These are phyloP conservation scores for Bryoglossum gracile DNA, from an alignment of 495 filamentous ascomycete species.

Conservation along the genomic window DNA sequence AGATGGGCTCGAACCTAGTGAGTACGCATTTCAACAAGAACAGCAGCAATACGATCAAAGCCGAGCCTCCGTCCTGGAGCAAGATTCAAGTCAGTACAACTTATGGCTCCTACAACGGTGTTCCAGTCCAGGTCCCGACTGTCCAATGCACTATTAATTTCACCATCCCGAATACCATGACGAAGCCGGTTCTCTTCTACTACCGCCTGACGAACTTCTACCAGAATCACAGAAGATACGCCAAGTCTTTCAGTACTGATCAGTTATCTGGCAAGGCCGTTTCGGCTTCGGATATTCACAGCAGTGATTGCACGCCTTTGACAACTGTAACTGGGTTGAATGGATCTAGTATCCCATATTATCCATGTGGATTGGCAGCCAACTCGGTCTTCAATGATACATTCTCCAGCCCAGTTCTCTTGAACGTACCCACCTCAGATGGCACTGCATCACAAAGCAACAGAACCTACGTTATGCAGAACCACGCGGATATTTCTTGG, in stretches of 20 bases:
- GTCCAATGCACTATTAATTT: conserved; percentile 63
- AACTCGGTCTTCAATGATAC: conserved; percentile 97
- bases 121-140: conserved; percentile 4
- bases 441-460: conserved; percentile 13
- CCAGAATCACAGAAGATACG: conserved; percentile 97
- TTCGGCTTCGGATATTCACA: conserved; percentile 50
- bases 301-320: conserved; percentile 70
- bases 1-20: conserved; percentile 50
- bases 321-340: conserved; percentile 26
- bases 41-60: conserved; percentile 16
- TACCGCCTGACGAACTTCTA: conserved; percentile 98
- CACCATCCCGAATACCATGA: conserved; percentile 67
- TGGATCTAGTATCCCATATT: conserved; percentile 60
- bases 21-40: conserved; percentile 58
- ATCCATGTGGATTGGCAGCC: conserved; percentile 92
- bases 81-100: conserved; percentile 19
- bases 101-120: conserved; percentile 11
- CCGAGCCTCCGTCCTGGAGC: conserved; percentile 31
- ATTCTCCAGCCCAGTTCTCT: conserved; percentile 53
- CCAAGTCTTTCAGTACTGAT: conserved; percentile 73
- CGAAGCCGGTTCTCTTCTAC: conserved; percentile 78
- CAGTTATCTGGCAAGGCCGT: conserved; percentile 73
- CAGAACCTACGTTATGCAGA: conserved; percentile 61
- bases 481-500: conserved; percentile 76
- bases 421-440: conserved; percentile 33